phyloP scores from a whole-genome alignment of 805 yeast species.

The Hanseniaspora jakobsenii region DNA sequence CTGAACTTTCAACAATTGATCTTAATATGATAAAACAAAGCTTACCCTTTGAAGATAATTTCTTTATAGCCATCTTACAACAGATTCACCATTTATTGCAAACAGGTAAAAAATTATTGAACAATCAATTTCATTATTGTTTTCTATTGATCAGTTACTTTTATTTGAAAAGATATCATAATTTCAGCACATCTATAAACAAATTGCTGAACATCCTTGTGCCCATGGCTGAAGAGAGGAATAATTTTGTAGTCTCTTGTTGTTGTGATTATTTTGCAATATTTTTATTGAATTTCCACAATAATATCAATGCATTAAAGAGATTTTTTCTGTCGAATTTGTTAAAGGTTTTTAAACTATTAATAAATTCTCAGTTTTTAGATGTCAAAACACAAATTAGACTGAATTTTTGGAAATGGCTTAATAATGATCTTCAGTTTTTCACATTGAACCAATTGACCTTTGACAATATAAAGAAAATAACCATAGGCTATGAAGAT shows the following conservation, averaged over 20 bases:
- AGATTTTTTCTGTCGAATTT: no score
- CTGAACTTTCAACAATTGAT: constrained; percentile 49
- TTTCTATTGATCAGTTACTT: not conserved
- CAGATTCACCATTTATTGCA: constrained; percentile 1
- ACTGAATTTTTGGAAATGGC: constrained; percentile 6
- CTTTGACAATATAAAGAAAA: no score
- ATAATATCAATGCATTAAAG: no score
- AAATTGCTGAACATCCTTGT: not conserved
- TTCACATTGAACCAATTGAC: no score
- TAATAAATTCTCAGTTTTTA: constrained; percentile 3
- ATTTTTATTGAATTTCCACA: not conserved
- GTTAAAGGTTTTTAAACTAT: no score
- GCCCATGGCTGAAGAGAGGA: not conserved
- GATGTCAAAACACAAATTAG: constrained; percentile 2
- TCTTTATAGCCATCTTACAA: constrained; percentile 18
- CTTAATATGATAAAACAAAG: constrained; percentile 24
- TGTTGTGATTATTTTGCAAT: constrained; percentile 7
- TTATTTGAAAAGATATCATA: not conserved
- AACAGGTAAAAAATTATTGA: constrained; percentile 8
- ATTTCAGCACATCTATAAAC: not conserved
- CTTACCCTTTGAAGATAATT: constrained; percentile 28
- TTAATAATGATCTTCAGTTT: no score
- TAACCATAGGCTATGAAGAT: constrained; percentile 8
- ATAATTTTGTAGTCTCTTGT: not conserved
- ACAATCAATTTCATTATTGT: not conserved